These are phyloP conservation scores for Paecilomyces sp. DNA, from an alignment of 2,329 filamentous ascomycete species.

Conservation along the genomic window DNA sequence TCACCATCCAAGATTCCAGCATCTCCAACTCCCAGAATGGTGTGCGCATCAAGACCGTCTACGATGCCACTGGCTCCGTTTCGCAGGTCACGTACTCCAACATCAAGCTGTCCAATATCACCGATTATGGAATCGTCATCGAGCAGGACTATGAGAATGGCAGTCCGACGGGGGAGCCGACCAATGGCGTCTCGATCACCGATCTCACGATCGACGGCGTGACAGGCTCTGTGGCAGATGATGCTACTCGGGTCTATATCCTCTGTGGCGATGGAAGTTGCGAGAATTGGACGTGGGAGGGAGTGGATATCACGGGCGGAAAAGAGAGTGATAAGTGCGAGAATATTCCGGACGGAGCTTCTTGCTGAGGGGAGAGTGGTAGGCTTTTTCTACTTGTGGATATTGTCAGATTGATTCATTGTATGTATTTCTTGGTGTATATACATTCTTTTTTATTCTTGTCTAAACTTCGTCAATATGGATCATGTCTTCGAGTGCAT, in stretches of 20 bases:
- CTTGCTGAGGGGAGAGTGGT: constrained; percentile 19
- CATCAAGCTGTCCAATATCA: constrained; percentile 46
- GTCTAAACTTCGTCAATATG: no score
- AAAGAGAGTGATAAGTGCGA: constrained; percentile 35
- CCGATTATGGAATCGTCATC: constrained; percentile 50
- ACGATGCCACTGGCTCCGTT: constrained; percentile 46
- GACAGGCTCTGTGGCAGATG: constrained; percentile 26
- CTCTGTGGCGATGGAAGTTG: constrained; percentile 49
- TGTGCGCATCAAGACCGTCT: constrained; percentile 53
- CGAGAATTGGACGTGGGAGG: constrained; percentile 48
- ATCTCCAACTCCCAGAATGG: constrained; percentile 39
- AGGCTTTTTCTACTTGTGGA: neutral
- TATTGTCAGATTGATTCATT: no score
- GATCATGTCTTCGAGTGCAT: no score
- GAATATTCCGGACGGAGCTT: constrained; percentile 32
- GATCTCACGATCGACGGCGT: constrained; percentile 30
- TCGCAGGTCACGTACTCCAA: constrained; percentile 46
- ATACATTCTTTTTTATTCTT: no score
- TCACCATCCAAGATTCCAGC: constrained; percentile 44
- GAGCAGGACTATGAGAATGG: constrained; percentile 53
- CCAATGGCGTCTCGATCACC: constrained; percentile 34
- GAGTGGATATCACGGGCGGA: constrained; percentile 46
- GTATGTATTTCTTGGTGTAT: no score
- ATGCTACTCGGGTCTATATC: constrained; percentile 43
- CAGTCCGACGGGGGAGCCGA: constrained; percentile 31